These are phyloP conservation scores for Diaporthe australafricana DNA, from an alignment of 2,329 filamentous ascomycete species.

Conservation along the genomic window DNA sequence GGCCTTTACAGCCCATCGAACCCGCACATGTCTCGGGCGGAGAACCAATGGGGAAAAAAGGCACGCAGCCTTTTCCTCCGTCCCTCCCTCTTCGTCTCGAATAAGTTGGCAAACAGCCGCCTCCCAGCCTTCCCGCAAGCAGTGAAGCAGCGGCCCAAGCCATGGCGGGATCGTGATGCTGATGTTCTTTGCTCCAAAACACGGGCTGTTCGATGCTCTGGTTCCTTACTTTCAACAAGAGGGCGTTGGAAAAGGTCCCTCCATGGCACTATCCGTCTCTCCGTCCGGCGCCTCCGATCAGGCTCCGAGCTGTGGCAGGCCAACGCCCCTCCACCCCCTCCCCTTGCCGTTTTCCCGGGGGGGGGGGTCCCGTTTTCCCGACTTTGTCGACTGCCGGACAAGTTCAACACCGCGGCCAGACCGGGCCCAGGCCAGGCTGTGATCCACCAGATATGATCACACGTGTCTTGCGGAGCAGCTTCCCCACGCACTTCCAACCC, in stretches of 20 bases:
- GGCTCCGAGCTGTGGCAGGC: background rate
- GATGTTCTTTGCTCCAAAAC: too few species aligned
- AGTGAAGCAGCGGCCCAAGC: too few species aligned
- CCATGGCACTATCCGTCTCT: too few species aligned
- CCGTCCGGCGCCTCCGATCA: background rate
- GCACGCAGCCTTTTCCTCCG: background rate
- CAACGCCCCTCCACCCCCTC: background rate
- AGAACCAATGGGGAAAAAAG: background rate
- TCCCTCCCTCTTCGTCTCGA: background rate
- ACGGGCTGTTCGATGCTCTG: too few species aligned
- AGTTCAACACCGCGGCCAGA: background rate
- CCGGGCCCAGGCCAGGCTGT: constrained; percentile 2
- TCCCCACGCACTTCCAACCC: constrained; percentile 5
- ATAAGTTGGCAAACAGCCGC: too few species aligned
- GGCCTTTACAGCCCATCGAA: background rate
- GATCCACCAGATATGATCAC: constrained; percentile 25
- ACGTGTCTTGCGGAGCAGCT: constrained; percentile 23
- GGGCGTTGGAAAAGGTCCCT: too few species aligned
- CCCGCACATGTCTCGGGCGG: background rate
- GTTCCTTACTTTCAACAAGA: too few species aligned
- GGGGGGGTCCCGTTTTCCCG: background rate
- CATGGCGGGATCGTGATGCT: too few species aligned
- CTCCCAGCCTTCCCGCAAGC: too few species aligned
- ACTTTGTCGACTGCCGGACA: background rate
- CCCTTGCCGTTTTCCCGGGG: background rate